Evolutionary conservation across 257 asterid species (phyloP), one percentile per base, ranked within the genome.

Genomic region (Jacaranda copaia): DNA sequence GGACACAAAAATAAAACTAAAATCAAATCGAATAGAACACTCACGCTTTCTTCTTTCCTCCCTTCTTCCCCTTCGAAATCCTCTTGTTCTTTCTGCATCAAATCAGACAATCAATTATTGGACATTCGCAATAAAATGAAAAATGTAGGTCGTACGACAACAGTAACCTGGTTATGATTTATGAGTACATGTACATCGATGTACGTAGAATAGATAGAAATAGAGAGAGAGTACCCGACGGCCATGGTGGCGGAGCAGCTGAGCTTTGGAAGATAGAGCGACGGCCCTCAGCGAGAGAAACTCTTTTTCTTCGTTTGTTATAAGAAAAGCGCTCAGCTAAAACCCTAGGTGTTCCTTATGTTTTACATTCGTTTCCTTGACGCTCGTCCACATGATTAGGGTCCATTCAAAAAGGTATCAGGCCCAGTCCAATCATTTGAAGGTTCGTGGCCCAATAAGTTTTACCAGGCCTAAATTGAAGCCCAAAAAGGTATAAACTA

Each of bases 31-130:
- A 16, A 8, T 15, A 35, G 4, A 12, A 73, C 4, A 75, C 90
- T 77, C 78, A 88, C 92, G 73, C 82, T 63, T 87, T 87, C 89
- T 87, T 87, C 87, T 87, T 89, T 46, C 93, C 93, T 52, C 93
- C 93, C 75, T 89, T 89, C 87, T 89, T 89, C 62, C 93, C 91
- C 87, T 89, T 89, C 1, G 89, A 89, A 80, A 87, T 85, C 78
- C 89, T 73, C 91, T 89, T 88, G 85, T 86, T 88, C 82, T 88
- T 88, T 0, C 93, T 88, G 86, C 36, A 8, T 5, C 63, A 70
- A 48, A 58, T 60, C 73, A 75, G 48, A 74, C 38, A 81, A 13
- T 19, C 53, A 77, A 52, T 68, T 32, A 48, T 70, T 58, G 32
- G 74, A 19, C 69, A 57, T 43, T 9, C 52, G 19, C 74, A 61